Base-by-base conservation (phyloP, 2,329 filamentous ascomycete genomes). In the Arthroderma uncinatum region DNA sequence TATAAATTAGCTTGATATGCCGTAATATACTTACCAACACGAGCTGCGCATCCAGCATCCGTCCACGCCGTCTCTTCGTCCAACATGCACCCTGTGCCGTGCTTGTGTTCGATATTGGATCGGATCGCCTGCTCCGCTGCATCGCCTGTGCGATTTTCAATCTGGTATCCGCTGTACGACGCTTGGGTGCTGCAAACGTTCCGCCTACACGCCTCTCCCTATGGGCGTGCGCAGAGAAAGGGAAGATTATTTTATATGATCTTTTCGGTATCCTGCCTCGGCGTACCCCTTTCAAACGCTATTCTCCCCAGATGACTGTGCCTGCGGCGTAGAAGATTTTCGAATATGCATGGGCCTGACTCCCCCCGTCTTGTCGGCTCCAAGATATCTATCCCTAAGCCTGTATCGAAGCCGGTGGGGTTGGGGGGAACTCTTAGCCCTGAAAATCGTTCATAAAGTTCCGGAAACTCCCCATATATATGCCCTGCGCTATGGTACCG, bases 141-240 rank as follows among this genome's bases (percentile, higher is more conserved):
- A 42, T 42, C 10, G 14, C 23, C 23, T n/a, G 25, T 30, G 19
- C 28, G 25, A 25, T 30, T 50, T 33, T n/a, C 7, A 50, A 33
- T 16, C 44, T 50, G 44, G 44, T n/a, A 50, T 30, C 44, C 44
- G 44, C 28, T 50, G 47, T 50, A 33, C 25, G 47, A 50, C 47
- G 14, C 23, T 30, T 47, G 40, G n/a, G 33, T 6, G 25, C 47
- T 50, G 47, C 47, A 33, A 50, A 50, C 47, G 47, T 50, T 48
- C 23, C 14, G 25, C 16, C 8, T 30, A 30, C 28, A 19, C 39
- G 10, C 21, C 12, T 48, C 16, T 48, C 4, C 9, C 12, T 30
- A 16, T n/a, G 47, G 7, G n/a, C 7, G 33, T 50, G 40, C 19
- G 33, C 7, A 12, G 4, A 34, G 23, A 33, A 30, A 10, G 34